A percentile compares a stretch with the other conserved stretches of the same genome.
Evolutionary conservation across 148 eudicot genomes (phyloP).

Genomic region (Nepenthes gracilis): DNA sequence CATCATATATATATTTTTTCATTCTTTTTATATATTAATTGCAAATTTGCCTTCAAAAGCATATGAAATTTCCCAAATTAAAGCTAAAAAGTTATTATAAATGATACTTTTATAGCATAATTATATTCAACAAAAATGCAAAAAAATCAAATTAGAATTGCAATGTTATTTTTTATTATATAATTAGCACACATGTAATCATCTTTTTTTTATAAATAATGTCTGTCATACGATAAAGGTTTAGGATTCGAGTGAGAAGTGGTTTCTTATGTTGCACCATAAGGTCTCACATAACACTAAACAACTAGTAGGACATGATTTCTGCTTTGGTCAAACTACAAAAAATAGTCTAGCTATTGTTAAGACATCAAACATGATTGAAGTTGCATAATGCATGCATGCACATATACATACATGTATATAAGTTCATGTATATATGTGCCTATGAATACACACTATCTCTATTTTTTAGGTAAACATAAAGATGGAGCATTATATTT

Average conservation of each 20-base stretch:
- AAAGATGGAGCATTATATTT: background rate
- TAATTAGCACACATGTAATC: slow-evolving; percentile 22
- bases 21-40: too few species aligned
- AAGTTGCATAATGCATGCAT: too few species aligned
- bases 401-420: too few species aligned
- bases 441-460: too few species aligned
- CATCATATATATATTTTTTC: too few species aligned
- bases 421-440: too few species aligned
- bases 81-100: too few species aligned
- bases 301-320: slow-evolving; percentile 27
- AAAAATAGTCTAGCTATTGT: background rate
- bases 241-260: slow-evolving; percentile 18
- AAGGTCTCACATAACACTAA: slow-evolving; percentile 24
- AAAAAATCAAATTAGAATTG: slow-evolving; percentile 9
- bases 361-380: background rate
- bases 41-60: too few species aligned
- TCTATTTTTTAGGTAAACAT: too few species aligned
- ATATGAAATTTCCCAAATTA: too few species aligned
- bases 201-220: slow-evolving; percentile 36
- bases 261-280: slow-evolving; percentile 19
- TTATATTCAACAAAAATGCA: too few species aligned
- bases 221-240: slow-evolving; percentile 21
- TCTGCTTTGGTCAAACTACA: slow-evolving; percentile 22
- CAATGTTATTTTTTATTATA: slow-evolving; percentile 15
- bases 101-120: too few species aligned